Base-by-base conservation (phyloP, 495 filamentous ascomycete species). In the Hypomontagnella monticulosa region DNA sequence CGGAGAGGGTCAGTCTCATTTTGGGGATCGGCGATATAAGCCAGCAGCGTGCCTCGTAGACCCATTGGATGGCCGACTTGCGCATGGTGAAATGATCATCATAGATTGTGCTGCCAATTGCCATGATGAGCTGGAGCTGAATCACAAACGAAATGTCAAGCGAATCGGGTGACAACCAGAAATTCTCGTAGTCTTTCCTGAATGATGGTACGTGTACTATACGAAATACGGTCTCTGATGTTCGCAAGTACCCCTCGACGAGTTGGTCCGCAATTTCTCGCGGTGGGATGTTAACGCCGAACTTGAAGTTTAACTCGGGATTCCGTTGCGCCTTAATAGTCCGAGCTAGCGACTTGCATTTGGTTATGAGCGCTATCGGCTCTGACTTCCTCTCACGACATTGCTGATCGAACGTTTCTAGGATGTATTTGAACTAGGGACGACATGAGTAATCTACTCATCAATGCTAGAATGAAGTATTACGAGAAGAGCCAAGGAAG, bases 31-130 rank as follows among this genome's bases (percentile, higher is more conserved):
- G 76, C 19, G 73, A 81, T 5, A 81, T 77, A 0, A 85, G 71
- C 82, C 81, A 87, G 42, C 74, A 81, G 46, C 85, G 80, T 1
- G 84, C 80, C 56, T 85, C 80, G 12, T 83, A 73, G 0, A 86
- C 74, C 85, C 85, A 87, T 36, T 81, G 75, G 20, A 82, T 60
- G 4, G 81, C 81, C 1, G 77, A 78, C 38, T 75, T 76, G 54
- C 81, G 83, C 40, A 77, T 67, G 34, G 80, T 70, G 30, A 70
- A 76, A 0, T 47, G 41, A 4, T 76, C 69, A 19, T 79, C 82
- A 46, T 82, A 79, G 32, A 69, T 12, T 52, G 77, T 76, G 20
- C 67, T 66, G 4, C 83, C 84, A 48, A 84, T 84, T 3, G 84
- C 79, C 43, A 86, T 76, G 1, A 86, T 75, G 32, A 88, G 66